phyloP scores from a whole-genome alignment of 176 grass and related monocot genomes.

The Aegilops longissima region DNA sequence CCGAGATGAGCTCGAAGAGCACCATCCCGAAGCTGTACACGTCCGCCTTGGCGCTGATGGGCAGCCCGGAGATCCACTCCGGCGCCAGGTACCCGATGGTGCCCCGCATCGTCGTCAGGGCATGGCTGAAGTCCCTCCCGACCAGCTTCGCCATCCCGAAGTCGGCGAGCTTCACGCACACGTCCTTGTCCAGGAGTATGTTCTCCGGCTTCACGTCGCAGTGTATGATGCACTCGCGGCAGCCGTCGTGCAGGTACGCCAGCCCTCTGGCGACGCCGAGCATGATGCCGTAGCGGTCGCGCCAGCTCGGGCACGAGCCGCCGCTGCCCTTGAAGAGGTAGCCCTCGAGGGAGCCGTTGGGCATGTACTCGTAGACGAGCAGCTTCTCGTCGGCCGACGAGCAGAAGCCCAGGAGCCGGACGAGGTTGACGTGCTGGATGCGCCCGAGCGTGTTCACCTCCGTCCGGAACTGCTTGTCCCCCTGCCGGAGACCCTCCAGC shows the following conservation, averaged over 20 bases:
- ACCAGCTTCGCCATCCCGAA: slow-evolving; percentile 34
- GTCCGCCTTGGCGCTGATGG: slow-evolving; percentile 41
- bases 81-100: slow-evolving; percentile 42
- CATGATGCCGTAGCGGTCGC: slow-evolving; percentile 14
- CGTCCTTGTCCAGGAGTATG: slow-evolving; percentile 21
- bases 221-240: slow-evolving; percentile 28
- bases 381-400: slow-evolving; percentile 5
- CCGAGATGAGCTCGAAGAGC: slow-evolving; percentile 46
- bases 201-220: slow-evolving; percentile 23
- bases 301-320: background rate
- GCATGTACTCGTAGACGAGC: slow-evolving; percentile 49
- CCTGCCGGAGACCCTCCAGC: slow-evolving; percentile 17
- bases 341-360: slow-evolving; percentile 24
- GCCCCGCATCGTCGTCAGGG: slow-evolving; percentile 27
- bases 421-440: slow-evolving; percentile 39
- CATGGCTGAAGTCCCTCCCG: slow-evolving; percentile 27
- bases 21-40: slow-evolving; percentile 59
- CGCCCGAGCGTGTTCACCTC: slow-evolving; percentile 14
- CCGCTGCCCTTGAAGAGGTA: background rate
- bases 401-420: slow-evolving; percentile 32
- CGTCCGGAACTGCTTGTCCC: slow-evolving; percentile 32
- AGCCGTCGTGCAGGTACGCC: slow-evolving; percentile 23
- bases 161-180: slow-evolving; percentile 11
- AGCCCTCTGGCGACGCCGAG: slow-evolving; percentile 15
- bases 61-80: slow-evolving; percentile 42